Evolutionary conservation across 2,329 filamentous ascomycete genomes (phyloP).

Genomic region (Akanthomyces dipterigenus): DNA sequence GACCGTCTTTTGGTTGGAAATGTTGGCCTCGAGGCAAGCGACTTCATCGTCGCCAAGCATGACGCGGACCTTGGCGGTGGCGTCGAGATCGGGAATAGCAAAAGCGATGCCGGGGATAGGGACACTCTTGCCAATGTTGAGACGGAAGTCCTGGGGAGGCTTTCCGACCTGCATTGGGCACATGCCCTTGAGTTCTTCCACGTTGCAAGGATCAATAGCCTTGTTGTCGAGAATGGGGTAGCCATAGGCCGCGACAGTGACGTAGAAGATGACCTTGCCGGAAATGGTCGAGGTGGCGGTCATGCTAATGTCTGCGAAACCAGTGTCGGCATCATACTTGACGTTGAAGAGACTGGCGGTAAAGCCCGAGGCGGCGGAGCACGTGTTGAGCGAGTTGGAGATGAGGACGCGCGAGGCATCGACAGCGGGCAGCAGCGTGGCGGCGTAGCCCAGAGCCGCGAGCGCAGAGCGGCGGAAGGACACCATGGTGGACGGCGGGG

Average conservation of each 20-base stretch:
- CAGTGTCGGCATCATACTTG: slow-evolving; percentile 63
- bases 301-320: slow-evolving; percentile 61
- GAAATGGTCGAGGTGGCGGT: slow-evolving; percentile 69
- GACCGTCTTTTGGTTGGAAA: slow-evolving; percentile 90
- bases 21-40: slow-evolving; percentile 78
- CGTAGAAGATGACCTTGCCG: slow-evolving; percentile 66
- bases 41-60: slow-evolving; percentile 62
- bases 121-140: slow-evolving; percentile 46
- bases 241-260: slow-evolving; percentile 71
- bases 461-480: slow-evolving; percentile 17
- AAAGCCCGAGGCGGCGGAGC: slow-evolving; percentile 72
- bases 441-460: slow-evolving; percentile 30
- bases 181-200: slow-evolving; percentile 59
- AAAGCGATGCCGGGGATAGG: slow-evolving; percentile 80
- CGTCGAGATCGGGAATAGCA: slow-evolving; percentile 84
- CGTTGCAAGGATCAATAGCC: slow-evolving; percentile 68
- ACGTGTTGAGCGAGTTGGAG: slow-evolving; percentile 72
- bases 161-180: slow-evolving; percentile 88
- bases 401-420: slow-evolving; percentile 52
- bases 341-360: slow-evolving; percentile 80
- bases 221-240: slow-evolving; percentile 57
- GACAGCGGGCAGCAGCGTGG: slow-evolving; percentile 41
- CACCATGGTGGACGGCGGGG: neutral
- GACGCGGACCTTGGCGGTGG: slow-evolving; percentile 74
- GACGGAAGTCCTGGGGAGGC: slow-evolving; percentile 66